Conservation (phyloP, 805 yeast species). For the Cyberlindnera samutprakarnensis region DNA sequence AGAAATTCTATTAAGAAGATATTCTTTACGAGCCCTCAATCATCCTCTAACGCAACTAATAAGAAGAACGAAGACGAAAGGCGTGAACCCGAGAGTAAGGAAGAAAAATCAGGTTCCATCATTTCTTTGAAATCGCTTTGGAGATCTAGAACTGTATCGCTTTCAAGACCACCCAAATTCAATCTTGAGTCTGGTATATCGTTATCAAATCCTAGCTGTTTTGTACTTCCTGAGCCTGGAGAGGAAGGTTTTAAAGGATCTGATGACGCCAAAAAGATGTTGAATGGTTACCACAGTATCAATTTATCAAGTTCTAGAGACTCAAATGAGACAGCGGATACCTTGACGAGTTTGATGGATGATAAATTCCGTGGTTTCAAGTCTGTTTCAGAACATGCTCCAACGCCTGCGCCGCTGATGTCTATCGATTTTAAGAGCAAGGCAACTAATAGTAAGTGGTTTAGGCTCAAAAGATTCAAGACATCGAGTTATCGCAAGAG, state of each 20-base stretch:
- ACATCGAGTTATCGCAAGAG: constrained; percentile 1
- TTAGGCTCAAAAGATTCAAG: constrained; percentile 3
- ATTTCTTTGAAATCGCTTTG: constrained; percentile 4
- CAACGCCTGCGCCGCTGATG: constrained; percentile 14
- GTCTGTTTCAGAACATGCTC: constrained; percentile 9
- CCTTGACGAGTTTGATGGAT: constrained; percentile 2
- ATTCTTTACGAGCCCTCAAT: constrained; percentile 1
- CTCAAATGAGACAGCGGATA: constrained; percentile 2
- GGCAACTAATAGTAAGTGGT: constrained; percentile 1
- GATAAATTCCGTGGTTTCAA: constrained; percentile 2
- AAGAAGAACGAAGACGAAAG: not conserved
- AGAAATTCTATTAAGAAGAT: constrained; percentile 13
- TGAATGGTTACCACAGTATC: not conserved
- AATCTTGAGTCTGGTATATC: constrained; percentile 21
- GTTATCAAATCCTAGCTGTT: constrained; percentile 7
- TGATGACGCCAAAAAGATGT: constrained; percentile 9
- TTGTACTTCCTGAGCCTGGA: constrained; percentile 6
- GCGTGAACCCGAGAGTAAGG: no score
- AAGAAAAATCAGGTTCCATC: not conserved
- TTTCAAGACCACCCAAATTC: constrained; percentile 1
- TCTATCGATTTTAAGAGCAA: not conserved
- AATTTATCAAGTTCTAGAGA: not conserved
- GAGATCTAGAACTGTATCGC: constrained; percentile 10
- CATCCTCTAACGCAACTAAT: not conserved
- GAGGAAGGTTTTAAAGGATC: constrained; percentile 4